Evolutionary conservation across 768 basidiomycete genomes (phyloP), one percentile per base, ranked within the genome.

Genomic region (Leucogyrophana mollusca): DNA sequence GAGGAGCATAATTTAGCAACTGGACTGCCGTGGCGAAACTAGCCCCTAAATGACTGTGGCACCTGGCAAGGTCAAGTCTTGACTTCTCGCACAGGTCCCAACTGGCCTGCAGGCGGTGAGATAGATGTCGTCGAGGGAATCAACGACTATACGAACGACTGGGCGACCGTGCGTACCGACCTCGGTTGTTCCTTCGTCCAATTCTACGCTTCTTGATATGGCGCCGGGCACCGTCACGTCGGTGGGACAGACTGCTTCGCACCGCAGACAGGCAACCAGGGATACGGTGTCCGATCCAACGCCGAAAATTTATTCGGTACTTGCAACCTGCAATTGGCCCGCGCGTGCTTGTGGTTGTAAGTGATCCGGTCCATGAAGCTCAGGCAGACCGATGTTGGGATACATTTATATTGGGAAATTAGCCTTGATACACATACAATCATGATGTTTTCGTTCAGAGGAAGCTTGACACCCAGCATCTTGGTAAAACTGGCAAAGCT

Each of bases 61-160:
- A n/a, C n/a, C n/a, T n/a, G n/a, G 33, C 17, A 16, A 40, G 25
- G 23, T 17, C 4, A 23, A 8, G 9, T 16, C 35, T 25, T 43
- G 60, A 76, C 76, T 3, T 78, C n/a, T 62, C 77, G 77, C 76
- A 67, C 69, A 33, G 77, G 77, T 6, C 73, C 73, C 42, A 65
- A 68, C 52, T 73, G 73, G 64, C 71, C 70, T 46, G 51, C 60
- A 1, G 70, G 66, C 1, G 87, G 87, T 42, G 88, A 92, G 68
- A 91, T 91, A 25, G 89, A 91, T 62, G 90, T 91, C 53, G 64
- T 92, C 11, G 90, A 92, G 65, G 90, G 89, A 18, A 85, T 93
- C 14, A 78, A 87, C 54, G 77, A 89, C 55, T 87, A 89, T 60
- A 87, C 84, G 23, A 77, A 81, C 54, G 85, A 90, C 61, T 88